phyloP scores from a whole-genome alignment of 108 stramenopile genomes.

The Skeletonema tropicum region DNA sequence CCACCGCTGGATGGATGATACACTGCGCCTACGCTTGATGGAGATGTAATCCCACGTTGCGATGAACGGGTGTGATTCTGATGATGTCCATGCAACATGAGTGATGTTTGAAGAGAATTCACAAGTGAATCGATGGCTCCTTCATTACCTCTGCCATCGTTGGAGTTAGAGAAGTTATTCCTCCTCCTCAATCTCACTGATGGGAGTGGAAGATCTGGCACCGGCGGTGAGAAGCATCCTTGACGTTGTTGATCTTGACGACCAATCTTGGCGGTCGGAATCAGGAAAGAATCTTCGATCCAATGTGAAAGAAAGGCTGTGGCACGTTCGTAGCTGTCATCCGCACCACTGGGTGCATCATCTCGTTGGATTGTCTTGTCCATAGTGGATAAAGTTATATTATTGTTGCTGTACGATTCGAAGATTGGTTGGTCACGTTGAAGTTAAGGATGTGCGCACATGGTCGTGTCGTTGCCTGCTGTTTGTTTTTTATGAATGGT shows the following conservation, averaged over 20 bases:
- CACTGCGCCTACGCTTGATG: not conserved
- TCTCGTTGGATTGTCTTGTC: not conserved
- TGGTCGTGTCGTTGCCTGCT: no score
- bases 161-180: not conserved
- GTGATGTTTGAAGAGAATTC: not conserved
- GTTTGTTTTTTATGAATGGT: no score
- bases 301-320: not conserved
- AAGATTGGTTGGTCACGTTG: no score
- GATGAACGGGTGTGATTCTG: not conserved
- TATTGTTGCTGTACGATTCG: not conserved
- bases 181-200: not conserved
- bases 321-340: not conserved
- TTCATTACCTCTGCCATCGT: not conserved
- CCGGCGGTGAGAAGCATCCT: not conserved
- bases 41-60: not conserved
- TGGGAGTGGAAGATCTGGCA: not conserved
- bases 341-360: not conserved
- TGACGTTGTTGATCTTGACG: not conserved
- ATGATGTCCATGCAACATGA: not conserved
- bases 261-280: not conserved
- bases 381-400: not conserved
- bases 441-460: no score
- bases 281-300: not conserved
- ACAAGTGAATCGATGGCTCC: not conserved
- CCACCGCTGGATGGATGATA: not conserved